Conservation (phyloP, 192 early-diverging fungal species). For the Irineochytrium annulatum region DNA sequence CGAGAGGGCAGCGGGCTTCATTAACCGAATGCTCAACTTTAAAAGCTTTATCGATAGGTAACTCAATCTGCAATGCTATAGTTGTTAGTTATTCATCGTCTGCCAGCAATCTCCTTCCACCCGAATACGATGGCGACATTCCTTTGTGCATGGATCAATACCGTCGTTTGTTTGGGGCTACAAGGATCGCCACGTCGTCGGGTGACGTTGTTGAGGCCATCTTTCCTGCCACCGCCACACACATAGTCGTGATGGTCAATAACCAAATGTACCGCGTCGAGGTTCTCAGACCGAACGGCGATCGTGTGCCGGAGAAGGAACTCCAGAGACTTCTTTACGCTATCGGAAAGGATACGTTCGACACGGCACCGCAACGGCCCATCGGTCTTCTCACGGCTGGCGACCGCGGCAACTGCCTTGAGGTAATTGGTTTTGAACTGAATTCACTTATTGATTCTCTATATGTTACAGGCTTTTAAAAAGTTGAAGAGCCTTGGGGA, state of each 20-base stretch:
- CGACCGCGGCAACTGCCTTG: constrained; percentile 79
- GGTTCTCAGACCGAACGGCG: constrained; percentile 66
- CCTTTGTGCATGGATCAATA: constrained; percentile 92
- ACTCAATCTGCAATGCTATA: neutral
- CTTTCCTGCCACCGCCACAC: constrained; percentile 67
- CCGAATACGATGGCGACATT: constrained; percentile 29
- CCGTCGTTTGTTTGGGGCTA: constrained; percentile 75
- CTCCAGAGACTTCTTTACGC: constrained; percentile 35
- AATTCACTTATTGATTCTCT: neutral
- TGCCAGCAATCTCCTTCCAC: constrained; percentile 24
- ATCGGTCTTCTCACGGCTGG: constrained; percentile 79
- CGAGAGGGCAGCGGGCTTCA: constrained; percentile 50
- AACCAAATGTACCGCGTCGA: constrained; percentile 81
- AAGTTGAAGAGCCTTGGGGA: constrained; percentile 24
- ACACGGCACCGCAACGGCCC: constrained; percentile 44
- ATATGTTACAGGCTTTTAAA: constrained; percentile 35
- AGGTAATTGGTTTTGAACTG: constrained; percentile 12
- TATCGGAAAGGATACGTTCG: constrained; percentile 31
- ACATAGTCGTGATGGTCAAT: constrained; percentile 80
- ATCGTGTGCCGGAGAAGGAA: constrained; percentile 52
- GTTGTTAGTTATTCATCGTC: neutral
- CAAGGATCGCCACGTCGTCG: constrained; percentile 59
- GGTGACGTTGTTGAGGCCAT: constrained; percentile 64
- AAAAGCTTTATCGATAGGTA: constrained; percentile 35
- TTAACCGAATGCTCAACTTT: constrained; percentile 44